Evolutionary conservation across 441 rosid genomes (phyloP).

Genomic region (Brassica hybrid): DNA sequence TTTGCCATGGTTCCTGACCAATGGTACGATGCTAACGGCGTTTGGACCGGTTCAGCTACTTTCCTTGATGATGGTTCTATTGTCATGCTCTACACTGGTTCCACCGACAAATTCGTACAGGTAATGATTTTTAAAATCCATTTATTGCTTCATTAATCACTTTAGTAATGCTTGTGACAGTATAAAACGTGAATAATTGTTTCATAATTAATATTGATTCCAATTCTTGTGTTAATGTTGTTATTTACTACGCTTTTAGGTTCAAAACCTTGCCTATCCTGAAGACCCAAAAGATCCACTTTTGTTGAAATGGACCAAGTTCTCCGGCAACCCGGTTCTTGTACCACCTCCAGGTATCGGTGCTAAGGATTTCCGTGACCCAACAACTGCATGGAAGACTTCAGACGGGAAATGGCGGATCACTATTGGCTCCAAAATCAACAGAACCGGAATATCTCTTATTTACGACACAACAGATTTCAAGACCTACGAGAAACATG

Average conservation of each 20-base stretch:
- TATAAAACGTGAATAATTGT: background rate
- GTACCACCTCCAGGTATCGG: slow-evolving; percentile 64
- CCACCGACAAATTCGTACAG: slow-evolving; percentile 56
- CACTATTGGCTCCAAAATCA: no score
- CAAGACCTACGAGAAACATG: slow-evolving; percentile 45
- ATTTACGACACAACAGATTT: slow-evolving; percentile 69
- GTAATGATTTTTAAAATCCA: background rate
- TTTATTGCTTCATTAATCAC: background rate
- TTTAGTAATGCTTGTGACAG: background rate
- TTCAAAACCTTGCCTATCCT: slow-evolving; percentile 80
- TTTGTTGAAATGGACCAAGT: slow-evolving; percentile 71
- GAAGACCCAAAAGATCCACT: slow-evolving; percentile 68
- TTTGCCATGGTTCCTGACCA: slow-evolving; percentile 72
- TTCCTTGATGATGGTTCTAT: no score
- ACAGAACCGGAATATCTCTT: slow-evolving; percentile 59
- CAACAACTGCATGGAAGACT: no score
- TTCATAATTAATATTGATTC: background rate
- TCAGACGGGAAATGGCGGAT: no score
- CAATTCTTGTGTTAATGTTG: background rate
- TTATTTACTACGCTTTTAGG: slow-evolving; percentile 25
- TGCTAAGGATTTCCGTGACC: slow-evolving; percentile 52
- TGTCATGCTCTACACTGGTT: slow-evolving; percentile 91
- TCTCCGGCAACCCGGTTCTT: slow-evolving; percentile 70
- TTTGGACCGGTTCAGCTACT: slow-evolving; percentile 91
- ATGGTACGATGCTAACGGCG: slow-evolving; percentile 70